phyloP scores from a whole-genome alignment of 1,284 basidiomycete species.

The Rhodotorula sp. region DNA sequence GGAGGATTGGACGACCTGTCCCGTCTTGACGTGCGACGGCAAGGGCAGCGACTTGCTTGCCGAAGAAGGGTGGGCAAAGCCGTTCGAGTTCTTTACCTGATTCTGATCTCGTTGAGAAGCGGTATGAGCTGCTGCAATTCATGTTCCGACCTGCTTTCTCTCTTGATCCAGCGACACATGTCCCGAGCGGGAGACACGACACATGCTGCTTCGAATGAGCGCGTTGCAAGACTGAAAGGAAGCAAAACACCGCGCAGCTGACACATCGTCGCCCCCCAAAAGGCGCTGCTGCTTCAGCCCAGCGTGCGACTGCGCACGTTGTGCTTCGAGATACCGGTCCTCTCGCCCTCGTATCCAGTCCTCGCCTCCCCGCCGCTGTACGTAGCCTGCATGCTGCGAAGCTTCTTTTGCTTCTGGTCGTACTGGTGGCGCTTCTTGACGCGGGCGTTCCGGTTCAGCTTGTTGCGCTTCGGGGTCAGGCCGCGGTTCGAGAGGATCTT shows the following conservation, averaged over 20 bases:
- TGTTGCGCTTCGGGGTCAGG: conserved; percentile 78
- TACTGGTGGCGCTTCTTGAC: conserved; percentile 91
- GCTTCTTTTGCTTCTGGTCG: conserved; percentile 89
- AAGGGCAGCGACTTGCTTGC: conserved; percentile 25
- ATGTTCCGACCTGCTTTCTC: no score
- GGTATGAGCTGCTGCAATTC: background rate
- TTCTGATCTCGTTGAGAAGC: background rate
- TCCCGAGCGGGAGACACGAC: no score
- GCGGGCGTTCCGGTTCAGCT: conserved; percentile 84
- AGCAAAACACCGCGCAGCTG: no score
- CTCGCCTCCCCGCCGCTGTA: conserved; percentile 65
- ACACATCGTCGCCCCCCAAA: background rate
- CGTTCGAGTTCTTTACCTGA: conserved; percentile 29
- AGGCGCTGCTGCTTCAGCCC: conserved; percentile 7
- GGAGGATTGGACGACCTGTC: conserved; percentile 35
- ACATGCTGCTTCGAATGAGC: no score
- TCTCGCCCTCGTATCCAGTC: conserved; percentile 55
- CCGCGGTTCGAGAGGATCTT: conserved; percentile 91
- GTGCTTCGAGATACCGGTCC: conserved; percentile 71
- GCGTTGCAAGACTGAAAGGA: no score
- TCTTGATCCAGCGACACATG: no score
- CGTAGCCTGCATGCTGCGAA: conserved; percentile 80
- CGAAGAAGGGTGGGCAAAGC: conserved; percentile 5
- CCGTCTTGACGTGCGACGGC: conserved; percentile 24
- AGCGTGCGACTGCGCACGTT: conserved; percentile 63